A percentile compares a stretch with the other conserved stretches of the same genome.
These are phyloP conservation scores for Cichorium intybus DNA, from an alignment of 140 eudicot genomes.

Conservation along the genomic window DNA sequence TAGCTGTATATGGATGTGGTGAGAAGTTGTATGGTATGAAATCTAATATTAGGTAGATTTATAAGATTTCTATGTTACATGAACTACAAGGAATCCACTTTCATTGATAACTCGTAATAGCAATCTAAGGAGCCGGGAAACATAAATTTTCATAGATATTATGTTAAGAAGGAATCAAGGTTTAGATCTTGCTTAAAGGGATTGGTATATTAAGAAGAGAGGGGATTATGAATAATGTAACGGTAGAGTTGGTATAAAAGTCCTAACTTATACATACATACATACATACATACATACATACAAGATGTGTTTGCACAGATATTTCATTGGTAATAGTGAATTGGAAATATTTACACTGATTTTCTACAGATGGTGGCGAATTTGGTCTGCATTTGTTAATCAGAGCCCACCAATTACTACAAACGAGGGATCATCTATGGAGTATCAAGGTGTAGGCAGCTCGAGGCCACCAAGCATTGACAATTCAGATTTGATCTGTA, in stretches of 20 bases:
- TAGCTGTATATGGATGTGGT: neutral
- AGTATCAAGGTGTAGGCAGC: conserved; percentile 31
- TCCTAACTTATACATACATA: neutral
- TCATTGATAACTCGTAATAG: conserved; percentile 12
- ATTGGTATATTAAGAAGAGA: conserved; percentile 6
- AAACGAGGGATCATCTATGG: conserved; percentile 22
- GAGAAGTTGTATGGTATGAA: conserved; percentile 16
- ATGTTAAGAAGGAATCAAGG: conserved; percentile 13
- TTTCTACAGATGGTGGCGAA: conserved; percentile 81
- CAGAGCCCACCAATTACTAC: conserved; percentile 37
- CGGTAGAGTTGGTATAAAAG: no score
- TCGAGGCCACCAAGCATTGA: conserved; percentile 67
- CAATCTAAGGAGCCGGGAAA: conserved; percentile 1
- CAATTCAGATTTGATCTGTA: conserved; percentile 68
- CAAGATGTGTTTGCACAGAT: no score
- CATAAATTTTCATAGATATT: neutral
- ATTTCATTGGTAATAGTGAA: neutral
- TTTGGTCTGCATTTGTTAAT: conserved; percentile 79
- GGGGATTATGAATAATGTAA: conserved; percentile 10
- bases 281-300: no score
- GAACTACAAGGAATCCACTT: neutral
- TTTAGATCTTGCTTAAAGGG: conserved; percentile 21
- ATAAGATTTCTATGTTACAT: conserved; percentile 10
- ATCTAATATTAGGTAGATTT: conserved; percentile 10
- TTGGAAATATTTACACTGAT: neutral